These are phyloP conservation scores for Pseudonitzschia delicatissima DNA, from an alignment of 108 stramenopile species.

Conservation along the genomic window DNA sequence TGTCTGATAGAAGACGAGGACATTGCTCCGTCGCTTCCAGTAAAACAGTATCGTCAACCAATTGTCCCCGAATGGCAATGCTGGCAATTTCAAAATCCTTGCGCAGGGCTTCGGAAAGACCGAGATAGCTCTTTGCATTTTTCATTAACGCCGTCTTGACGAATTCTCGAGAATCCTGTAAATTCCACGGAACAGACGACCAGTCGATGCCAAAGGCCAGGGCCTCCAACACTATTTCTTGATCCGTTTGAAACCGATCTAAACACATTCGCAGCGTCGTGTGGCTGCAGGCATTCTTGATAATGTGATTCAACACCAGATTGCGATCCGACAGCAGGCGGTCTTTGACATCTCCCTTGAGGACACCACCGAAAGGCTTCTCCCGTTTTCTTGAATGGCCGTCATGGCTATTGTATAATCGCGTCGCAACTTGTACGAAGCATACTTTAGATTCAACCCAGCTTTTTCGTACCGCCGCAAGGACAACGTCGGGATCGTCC, in stretches of 20 bases:
- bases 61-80: background rate
- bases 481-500: slow-evolving; percentile 36
- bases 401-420: slow-evolving; percentile 4
- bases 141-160: background rate
- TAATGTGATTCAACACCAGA: slow-evolving; percentile 7
- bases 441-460: slow-evolving; percentile 38
- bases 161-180: slow-evolving; percentile 15
- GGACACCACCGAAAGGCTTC: slow-evolving; percentile 31
- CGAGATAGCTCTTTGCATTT: slow-evolving; percentile 10
- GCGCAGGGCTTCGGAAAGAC: slow-evolving; percentile 3
- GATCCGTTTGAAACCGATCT: slow-evolving; percentile 14
- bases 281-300: too few relatives aligned
- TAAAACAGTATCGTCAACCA: slow-evolving; percentile 5
- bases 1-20: slow-evolving; percentile 14
- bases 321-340: slow-evolving; percentile 19
- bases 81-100: slow-evolving; percentile 10
- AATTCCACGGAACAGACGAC: background rate
- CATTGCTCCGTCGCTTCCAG: slow-evolving; percentile 17
- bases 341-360: slow-evolving; percentile 15
- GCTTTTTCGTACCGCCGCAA: slow-evolving; percentile 23
- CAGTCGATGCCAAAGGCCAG: slow-evolving; percentile 25
- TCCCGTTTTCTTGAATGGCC: slow-evolving; percentile 25
- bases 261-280: background rate
- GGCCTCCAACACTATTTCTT: slow-evolving; percentile 22
- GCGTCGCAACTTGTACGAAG: slow-evolving; percentile 21